Percentiles rank a stretch among this genome's conserved stretches.
Evolutionary conservation across 495 filamentous ascomycete species (phyloP).

Genomic region (Talaromyces thailandensis): DNA sequence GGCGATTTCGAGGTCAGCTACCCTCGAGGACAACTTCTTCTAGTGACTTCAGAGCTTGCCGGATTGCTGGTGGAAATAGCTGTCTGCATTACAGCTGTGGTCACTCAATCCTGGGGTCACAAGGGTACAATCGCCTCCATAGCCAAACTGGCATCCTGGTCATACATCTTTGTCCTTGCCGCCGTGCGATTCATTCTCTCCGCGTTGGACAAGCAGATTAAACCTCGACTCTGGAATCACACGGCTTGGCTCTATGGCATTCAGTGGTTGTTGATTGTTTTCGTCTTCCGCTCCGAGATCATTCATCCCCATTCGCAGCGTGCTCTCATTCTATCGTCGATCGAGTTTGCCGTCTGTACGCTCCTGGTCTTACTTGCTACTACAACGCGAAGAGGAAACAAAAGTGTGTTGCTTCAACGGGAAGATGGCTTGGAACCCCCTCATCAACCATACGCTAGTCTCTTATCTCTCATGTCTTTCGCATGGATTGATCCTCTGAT

Average conservation of each 20-base stretch:
- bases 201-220: conserved; percentile 48
- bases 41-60: conserved; percentile 64
- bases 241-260: conserved; percentile 77
- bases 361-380: conserved; percentile 66
- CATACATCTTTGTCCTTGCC: conserved; percentile 70
- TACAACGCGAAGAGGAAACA: conserved; percentile 85
- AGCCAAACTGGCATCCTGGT: conserved; percentile 61
- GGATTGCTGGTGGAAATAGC: conserved; percentile 63
- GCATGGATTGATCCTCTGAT: conserved; percentile 86
- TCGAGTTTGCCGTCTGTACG: conserved; percentile 65
- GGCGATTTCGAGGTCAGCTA: conserved; percentile 67
- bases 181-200: conserved; percentile 64
- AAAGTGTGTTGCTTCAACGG: conserved; percentile 74
- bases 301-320: conserved; percentile 58
- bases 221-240: conserved; percentile 84
- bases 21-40: conserved; percentile 60
- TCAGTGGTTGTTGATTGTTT: conserved; percentile 68
- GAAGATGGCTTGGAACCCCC: conserved; percentile 82
- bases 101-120: conserved; percentile 44
- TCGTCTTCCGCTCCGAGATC: conserved; percentile 76
- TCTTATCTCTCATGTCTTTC: conserved; percentile 83
- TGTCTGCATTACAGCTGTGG: conserved; percentile 53
- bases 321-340: conserved; percentile 51
- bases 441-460: conserved; percentile 72
- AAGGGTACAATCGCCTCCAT: conserved; percentile 52